Evolutionary conservation across 192 early-diverging fungal species (phyloP).

Genomic region (Linnemannia elongata): DNA sequence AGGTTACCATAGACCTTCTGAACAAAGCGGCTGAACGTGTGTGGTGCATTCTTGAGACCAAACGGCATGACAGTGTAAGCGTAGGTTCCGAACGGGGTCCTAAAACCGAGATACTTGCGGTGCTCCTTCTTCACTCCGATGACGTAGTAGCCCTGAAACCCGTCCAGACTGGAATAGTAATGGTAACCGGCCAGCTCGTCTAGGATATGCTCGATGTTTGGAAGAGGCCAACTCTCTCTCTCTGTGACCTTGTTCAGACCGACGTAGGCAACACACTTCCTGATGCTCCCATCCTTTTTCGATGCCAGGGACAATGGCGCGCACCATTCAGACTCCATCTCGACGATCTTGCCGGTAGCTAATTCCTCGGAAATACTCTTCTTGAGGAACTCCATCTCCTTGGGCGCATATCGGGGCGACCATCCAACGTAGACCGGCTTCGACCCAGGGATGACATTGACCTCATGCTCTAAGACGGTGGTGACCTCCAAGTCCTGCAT

Average conservation of each 20-base stretch:
- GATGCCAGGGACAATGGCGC: background rate
- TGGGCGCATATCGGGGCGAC: background rate
- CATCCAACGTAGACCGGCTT: background rate
- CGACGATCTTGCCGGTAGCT: background rate
- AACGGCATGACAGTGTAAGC: background rate
- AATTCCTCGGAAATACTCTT: background rate
- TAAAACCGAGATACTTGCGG: background rate
- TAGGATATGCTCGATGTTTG: background rate
- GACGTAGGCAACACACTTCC: background rate
- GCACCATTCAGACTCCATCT: background rate
- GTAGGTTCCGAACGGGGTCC: background rate
- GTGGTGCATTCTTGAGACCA: background rate
- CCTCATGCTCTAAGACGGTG: background rate
- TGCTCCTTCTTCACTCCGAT: background rate
- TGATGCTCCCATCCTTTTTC: background rate
- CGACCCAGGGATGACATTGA: background rate
- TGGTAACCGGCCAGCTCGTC: background rate
- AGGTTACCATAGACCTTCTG: background rate
- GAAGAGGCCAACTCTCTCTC: background rate
- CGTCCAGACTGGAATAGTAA: background rate
- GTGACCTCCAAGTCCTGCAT: background rate
- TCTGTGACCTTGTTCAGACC: background rate
- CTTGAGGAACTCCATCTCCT: background rate
- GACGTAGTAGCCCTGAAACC: background rate
- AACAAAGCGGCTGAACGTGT: background rate